phyloP scores from a whole-genome alignment of 139 green algal species.

The Deuterostichococcus epilithicus region DNA sequence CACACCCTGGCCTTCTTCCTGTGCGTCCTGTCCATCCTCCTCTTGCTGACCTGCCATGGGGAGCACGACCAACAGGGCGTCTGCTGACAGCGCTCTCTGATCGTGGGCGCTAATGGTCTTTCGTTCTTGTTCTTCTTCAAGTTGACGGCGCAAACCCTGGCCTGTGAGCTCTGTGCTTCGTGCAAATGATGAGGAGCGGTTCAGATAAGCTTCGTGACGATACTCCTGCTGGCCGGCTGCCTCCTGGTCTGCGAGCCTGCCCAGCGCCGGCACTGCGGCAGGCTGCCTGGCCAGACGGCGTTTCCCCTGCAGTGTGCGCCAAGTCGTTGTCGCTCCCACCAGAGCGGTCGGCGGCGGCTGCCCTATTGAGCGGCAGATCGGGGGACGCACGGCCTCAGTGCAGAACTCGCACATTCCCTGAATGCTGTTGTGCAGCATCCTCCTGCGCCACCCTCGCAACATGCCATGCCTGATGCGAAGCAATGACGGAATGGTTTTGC shows the following conservation, averaged over 20 bases:
- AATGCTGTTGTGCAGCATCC: background rate
- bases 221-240: too few relatives aligned
- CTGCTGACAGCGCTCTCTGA: slow-evolving; percentile 1
- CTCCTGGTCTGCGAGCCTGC: too few relatives aligned
- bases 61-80: background rate
- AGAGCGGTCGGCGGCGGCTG: too few relatives aligned
- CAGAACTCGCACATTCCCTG: background rate
- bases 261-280: too few relatives aligned
- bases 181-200: background rate
- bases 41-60: background rate
- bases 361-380: too few relatives aligned
- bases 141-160: background rate
- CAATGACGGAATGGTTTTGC: background rate
- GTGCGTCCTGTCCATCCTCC: background rate
- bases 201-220: background rate
- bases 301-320: too few relatives aligned
- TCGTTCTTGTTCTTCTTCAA: background rate
- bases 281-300: too few relatives aligned
- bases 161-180: background rate
- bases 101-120: background rate
- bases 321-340: too few relatives aligned
- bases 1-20: slow-evolving; percentile 27
- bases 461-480: background rate
- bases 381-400: too few relatives aligned
- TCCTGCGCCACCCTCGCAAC: background rate